Evolutionary conservation across 2,329 filamentous ascomycete species (phyloP).

Genomic region (Metarhizium robertsii): DNA sequence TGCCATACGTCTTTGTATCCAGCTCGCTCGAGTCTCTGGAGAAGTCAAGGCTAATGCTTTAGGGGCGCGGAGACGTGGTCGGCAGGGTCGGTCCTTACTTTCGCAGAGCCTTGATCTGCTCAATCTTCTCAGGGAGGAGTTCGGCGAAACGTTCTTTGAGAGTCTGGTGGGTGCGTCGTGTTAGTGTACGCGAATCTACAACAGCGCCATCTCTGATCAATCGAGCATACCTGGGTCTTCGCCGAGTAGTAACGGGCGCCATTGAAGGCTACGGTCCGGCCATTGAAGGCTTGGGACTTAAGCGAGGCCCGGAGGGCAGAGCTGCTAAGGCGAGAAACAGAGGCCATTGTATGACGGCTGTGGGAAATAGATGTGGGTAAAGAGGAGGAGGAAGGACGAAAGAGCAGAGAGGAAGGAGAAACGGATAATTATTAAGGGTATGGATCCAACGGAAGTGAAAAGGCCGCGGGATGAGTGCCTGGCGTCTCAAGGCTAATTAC

Average conservation of each 20-base stretch:
- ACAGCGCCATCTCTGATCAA: not conserved
- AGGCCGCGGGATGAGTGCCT: not conserved
- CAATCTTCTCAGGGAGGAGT: slow-evolving; percentile 89
- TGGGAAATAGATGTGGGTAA: slow-evolving; percentile 4
- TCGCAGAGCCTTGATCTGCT: slow-evolving; percentile 97
- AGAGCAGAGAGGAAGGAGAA: slow-evolving; percentile 19
- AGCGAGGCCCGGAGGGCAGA: slow-evolving; percentile 73
- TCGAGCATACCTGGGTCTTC: slow-evolving; percentile 66
- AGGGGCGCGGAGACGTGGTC: not conserved
- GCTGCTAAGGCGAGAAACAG: slow-evolving; percentile 71
- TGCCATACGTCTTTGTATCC: not conserved
- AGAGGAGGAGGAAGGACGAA: slow-evolving; percentile 12
- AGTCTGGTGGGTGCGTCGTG: slow-evolving; percentile 45
- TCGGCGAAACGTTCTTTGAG: slow-evolving; percentile 98
- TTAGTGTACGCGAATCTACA: not conserved
- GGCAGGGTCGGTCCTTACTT: slow-evolving; percentile 54
- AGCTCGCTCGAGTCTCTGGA: not conserved
- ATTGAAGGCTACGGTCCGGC: slow-evolving; percentile 66
- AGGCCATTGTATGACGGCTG: slow-evolving; percentile 56
- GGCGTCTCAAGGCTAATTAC: not conserved
- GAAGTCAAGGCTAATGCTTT: too few relatives aligned
- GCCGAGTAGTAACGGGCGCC: slow-evolving; percentile 85
- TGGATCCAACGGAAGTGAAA: slow-evolving; percentile 6
- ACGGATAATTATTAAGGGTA: slow-evolving; percentile 21
- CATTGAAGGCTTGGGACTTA: slow-evolving; percentile 56